Evolutionary conservation across 2,329 filamentous ascomycete genomes (phyloP), one percentile per base, ranked within the genome.

Genomic region (Botryotinia globosa): DNA sequence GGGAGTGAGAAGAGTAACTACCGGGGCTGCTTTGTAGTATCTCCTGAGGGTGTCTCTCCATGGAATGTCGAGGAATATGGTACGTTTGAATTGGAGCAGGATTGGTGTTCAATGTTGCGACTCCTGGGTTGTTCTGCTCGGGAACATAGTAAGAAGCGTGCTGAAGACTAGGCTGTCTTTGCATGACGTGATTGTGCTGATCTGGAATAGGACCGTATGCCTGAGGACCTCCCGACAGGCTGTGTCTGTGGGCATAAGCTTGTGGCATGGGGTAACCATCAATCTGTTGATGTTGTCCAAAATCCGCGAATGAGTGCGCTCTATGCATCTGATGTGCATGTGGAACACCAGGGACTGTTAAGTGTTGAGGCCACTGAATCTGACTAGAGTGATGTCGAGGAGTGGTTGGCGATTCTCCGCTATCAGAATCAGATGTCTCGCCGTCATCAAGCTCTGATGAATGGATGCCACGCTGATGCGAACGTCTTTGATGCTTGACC

Each of bases 401-500:
- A 4, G 88, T 90, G 2, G 86, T 84, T 18, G 88, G 88, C 34
- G 86, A 87, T 77, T 89, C 87, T 77, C 87, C 88, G 54, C 74
- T 76, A 34, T 81, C 80, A 12, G 80, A 81, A 68, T 81, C 80
- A 5, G 80, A 80, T 20, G 79, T 80, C 44, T 81, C 80, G 61
- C 79, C 80, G 69, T 81, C 80, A 69, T 81, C 79, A 29, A 80
- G 72, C 76, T 90, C 87, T 71, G 86, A 86, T 58, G 85, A 84
- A 76, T 89, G 84, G 72, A 87, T 82, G 54, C 88, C 80, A 75
- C 87, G 85, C 77, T 89, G 87, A 78, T 90, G 88, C 2, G 87
- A 88, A 39, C 88, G 84, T 69, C 88, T 84, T 79, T 90, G 88
- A 79, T 90, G 89, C 81, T 91, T 91, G 71, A 91, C 87, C 88